A percentile compares a stretch with the other conserved stretches of the same genome.
phyloP scores from a whole-genome alignment of 1,284 basidiomycete genomes.

The Tylopilus sp. region DNA sequence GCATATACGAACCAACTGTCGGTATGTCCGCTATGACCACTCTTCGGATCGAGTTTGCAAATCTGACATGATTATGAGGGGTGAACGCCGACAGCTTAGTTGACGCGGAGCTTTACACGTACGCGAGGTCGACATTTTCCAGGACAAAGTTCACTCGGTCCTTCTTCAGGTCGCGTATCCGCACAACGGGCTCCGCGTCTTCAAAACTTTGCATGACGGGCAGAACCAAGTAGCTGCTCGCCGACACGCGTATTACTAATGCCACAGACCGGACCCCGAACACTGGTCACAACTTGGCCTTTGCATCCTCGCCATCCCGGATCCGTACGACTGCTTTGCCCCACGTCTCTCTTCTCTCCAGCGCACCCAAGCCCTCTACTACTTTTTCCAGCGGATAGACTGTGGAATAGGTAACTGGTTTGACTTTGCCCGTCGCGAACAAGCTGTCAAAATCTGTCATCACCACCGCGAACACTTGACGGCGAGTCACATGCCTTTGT shows the following conservation, averaged over 20 bases:
- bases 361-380: slow-evolving; percentile 62
- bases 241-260: slow-evolving; percentile 1
- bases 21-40: slow-evolving; percentile 95
- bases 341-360: slow-evolving; percentile 87
- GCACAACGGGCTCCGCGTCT: slow-evolving; percentile 61
- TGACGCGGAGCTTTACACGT: slow-evolving; percentile 27
- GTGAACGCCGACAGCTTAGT: slow-evolving; percentile 10
- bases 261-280: slow-evolving; percentile 20
- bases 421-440: slow-evolving; percentile 61
- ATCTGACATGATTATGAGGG: slow-evolving; percentile 41
- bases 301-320: slow-evolving; percentile 39
- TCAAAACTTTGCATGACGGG: slow-evolving; percentile 36
- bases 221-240: not conserved
- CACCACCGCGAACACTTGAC: slow-evolving; percentile 1
- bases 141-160: slow-evolving; percentile 86
- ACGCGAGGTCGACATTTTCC: slow-evolving; percentile 92
- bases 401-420: slow-evolving; percentile 72
- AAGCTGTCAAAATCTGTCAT: slow-evolving; percentile 42
- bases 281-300: slow-evolving; percentile 35
- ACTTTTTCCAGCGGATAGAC: slow-evolving; percentile 62
- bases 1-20: slow-evolving; percentile 71
- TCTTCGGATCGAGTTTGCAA: slow-evolving; percentile 86
- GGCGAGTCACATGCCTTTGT: slow-evolving; percentile 48
- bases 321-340: slow-evolving; percentile 83
- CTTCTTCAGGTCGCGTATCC: slow-evolving; percentile 74